Conservation (phyloP, 352 stramenopile genomes). For the Phytophthora pini region DNA sequence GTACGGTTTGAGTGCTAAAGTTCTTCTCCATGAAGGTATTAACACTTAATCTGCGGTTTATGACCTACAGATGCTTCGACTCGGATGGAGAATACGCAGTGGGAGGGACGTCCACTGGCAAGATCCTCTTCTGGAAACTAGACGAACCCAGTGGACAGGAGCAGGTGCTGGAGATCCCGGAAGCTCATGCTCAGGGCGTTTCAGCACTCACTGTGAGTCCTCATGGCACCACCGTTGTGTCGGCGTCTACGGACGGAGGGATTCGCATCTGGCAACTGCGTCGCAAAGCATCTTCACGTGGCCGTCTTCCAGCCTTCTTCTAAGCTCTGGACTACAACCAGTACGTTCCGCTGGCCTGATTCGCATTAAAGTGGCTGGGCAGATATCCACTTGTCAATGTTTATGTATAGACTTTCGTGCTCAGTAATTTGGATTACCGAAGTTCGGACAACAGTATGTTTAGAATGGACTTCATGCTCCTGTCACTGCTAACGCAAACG, state of each 20-base stretch:
- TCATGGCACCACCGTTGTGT: slow-evolving; percentile 66
- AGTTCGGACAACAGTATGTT: not conserved
- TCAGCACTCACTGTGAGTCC: slow-evolving; percentile 67
- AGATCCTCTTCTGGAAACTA: slow-evolving; percentile 85
- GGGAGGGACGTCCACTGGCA: slow-evolving; percentile 74
- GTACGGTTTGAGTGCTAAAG: slow-evolving; percentile 35
- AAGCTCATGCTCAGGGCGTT: slow-evolving; percentile 69
- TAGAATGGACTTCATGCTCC: not conserved
- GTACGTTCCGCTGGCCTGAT: not conserved
- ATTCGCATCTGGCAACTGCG: slow-evolving; percentile 84
- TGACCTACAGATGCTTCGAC: slow-evolving; percentile 65
- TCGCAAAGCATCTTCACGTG: slow-evolving; percentile 55
- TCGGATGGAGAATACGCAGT: slow-evolving; percentile 83
- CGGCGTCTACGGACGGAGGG: slow-evolving; percentile 63
- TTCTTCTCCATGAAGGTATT: not conserved
- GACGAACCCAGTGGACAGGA: slow-evolving; percentile 69
- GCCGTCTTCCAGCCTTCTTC: slow-evolving; percentile 68
- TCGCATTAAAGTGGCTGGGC: too few relatives aligned
- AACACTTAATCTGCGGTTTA: not conserved
- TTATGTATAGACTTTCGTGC: slow-evolving; percentile 2
- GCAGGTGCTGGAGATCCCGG: slow-evolving; percentile 79
- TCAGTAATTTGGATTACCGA: not conserved
- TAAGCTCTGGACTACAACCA: slow-evolving; percentile 14
- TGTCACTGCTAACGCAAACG: not conserved
- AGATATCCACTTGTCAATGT: slow-evolving; percentile 4